Percentiles rank a stretch among this genome's conserved stretches.
Evolutionary conservation across 768 basidiomycete species (phyloP).

Genomic region (Mycena epipterygia): DNA sequence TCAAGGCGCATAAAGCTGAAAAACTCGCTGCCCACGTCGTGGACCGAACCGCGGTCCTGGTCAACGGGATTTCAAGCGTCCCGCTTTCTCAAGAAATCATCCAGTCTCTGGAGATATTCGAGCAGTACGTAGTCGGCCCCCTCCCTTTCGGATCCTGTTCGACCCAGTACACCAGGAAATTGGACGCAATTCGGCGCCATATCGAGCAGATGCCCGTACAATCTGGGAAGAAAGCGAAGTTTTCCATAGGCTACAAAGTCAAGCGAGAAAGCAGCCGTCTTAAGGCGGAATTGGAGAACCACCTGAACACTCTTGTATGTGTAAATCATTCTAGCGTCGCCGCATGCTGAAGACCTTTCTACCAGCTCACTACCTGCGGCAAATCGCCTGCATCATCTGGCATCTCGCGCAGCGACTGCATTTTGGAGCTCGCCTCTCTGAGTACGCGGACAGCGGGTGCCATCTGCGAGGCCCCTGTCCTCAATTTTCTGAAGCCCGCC

Average conservation of each 20-base stretch:
- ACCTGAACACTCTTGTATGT: neutral
- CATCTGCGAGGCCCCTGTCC: neutral
- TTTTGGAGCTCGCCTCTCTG: neutral
- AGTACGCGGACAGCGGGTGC: neutral
- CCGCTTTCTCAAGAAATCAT: neutral
- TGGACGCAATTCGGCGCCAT: no score
- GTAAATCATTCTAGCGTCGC: no score
- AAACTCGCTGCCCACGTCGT: neutral
- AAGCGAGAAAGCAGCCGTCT: neutral
- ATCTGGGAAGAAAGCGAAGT: neutral
- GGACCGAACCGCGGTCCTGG: neutral
- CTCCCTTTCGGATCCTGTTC: neutral
- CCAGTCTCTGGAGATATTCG: neutral
- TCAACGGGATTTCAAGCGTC: neutral
- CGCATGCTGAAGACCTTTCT: no score
- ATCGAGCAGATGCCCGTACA: neutral
- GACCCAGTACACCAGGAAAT: no score
- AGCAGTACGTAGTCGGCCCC: neutral
- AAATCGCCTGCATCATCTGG: no score
- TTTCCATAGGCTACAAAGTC: neutral
- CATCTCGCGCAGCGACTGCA: neutral
- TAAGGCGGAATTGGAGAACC: neutral
- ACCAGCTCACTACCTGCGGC: no score
- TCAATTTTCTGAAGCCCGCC: neutral
- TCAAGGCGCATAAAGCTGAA: neutral